phyloP scores from a whole-genome alignment of 257 asterid genomes.

The Parsonsia alboflavescens region DNA sequence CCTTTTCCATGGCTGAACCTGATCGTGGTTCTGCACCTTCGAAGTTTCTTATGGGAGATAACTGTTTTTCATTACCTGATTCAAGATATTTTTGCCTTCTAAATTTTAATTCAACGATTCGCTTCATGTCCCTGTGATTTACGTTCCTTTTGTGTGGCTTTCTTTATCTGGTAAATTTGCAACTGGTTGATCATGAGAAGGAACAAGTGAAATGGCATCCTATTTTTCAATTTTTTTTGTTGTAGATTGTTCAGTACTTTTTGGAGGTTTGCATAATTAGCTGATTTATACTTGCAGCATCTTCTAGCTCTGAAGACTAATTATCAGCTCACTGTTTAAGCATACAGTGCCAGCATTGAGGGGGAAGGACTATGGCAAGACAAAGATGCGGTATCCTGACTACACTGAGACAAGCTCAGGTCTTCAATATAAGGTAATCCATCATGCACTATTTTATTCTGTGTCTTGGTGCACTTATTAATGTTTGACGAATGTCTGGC shows the following conservation, averaged over 20 bases:
- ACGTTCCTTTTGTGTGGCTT: background rate
- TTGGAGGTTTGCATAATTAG: constrained; percentile 34
- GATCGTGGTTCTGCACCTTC: background rate
- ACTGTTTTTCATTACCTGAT: background rate
- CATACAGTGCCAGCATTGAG: constrained; percentile 94
- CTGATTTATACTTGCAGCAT: constrained; percentile 28
- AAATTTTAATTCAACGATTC: background rate
- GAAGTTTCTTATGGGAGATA: background rate
- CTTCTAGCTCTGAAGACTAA: constrained; percentile 66
- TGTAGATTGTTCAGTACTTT: background rate
- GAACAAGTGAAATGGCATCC: background rate
- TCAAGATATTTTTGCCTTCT: background rate
- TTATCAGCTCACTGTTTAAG: constrained; percentile 62
- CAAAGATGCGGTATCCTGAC: constrained; percentile 90
- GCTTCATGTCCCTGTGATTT: background rate
- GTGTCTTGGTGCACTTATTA: constrained; percentile 1
- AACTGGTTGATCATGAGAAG: background rate
- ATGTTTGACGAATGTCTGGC: constrained; percentile 23
- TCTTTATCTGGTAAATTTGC: background rate
- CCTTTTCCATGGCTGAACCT: background rate
- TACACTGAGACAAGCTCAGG: constrained; percentile 78
- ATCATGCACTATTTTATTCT: constrained; percentile 20
- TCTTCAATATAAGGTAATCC: constrained; percentile 87
- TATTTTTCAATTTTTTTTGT: background rate
- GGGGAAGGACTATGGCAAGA: constrained; percentile 95